phyloP scores from a whole-genome alignment of 352 stramenopile genomes.

The Phytopythium montanum region DNA sequence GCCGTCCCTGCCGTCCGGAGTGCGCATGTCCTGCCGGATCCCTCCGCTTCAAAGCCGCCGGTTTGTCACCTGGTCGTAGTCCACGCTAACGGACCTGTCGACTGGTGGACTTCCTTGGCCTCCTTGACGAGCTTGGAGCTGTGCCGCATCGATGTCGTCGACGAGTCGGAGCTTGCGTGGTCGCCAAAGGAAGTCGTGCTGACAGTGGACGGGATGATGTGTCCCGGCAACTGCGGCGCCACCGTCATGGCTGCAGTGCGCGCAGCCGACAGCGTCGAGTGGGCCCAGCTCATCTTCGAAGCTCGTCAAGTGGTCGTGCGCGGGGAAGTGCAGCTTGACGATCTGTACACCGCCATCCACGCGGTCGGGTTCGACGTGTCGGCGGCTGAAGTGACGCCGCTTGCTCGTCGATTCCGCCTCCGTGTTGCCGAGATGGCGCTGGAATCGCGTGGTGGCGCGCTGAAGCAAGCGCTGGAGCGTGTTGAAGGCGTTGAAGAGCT shows the following conservation, averaged over 20 bases:
- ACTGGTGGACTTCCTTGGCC: conserved; percentile 17
- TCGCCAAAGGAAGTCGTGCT: conserved; percentile 62
- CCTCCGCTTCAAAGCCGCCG: background rate
- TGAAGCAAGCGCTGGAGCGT: conserved; percentile 22
- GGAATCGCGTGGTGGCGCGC: conserved; percentile 16
- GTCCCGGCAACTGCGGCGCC: conserved; percentile 66
- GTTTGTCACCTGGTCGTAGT: conserved; percentile 19
- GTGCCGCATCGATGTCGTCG: conserved; percentile 27
- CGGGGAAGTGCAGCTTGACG: conserved; percentile 35
- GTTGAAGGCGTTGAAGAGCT: conserved; percentile 72
- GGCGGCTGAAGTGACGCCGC: conserved; percentile 29
- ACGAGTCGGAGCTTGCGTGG: conserved; percentile 38
- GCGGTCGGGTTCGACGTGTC: conserved; percentile 61
- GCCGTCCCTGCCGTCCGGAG: conserved; percentile 38
- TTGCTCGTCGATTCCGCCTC: conserved; percentile 54
- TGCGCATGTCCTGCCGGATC: conserved; percentile 33
- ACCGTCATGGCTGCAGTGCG: conserved; percentile 62
- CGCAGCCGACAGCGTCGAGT: conserved; percentile 39
- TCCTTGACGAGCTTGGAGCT: conserved; percentile 25
- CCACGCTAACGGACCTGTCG: conserved; percentile 25
- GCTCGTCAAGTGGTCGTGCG: conserved; percentile 51
- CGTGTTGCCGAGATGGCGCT: conserved; percentile 37
- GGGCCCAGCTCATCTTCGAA: conserved; percentile 53
- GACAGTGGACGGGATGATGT: conserved; percentile 79
- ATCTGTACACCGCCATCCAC: conserved; percentile 36